Base-by-base conservation (phyloP, 2,329 filamentous ascomycete genomes). In the Alternaria conjuncta region DNA sequence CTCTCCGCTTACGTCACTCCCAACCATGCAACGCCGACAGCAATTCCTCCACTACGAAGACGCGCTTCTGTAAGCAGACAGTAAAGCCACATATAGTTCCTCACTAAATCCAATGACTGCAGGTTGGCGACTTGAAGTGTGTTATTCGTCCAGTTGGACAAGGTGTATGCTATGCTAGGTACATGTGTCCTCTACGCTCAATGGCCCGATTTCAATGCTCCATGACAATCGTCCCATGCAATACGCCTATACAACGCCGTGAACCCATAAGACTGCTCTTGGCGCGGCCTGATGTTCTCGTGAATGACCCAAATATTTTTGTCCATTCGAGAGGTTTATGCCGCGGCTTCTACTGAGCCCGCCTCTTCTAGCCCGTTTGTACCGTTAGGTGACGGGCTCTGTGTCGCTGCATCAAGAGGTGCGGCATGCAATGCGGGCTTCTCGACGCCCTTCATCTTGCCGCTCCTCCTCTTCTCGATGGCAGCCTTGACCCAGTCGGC, bases 361-460 rank as follows among this genome's bases (percentile, higher is more conserved):
- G 73, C 67, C 13, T 62, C 63, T 7, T 74, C 72, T 12, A 76
- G 46, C 5, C 69, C 68, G 43, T 74, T 74, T 6, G 66, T 60
- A 15, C 69, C 72, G 23, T 72, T 75, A 15, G 69, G 69, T 18
- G 71, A 70, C 47, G 80, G 80, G 57, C 77, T 81, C 21, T 75
- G 71, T 36, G 94, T 87, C 12, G 87, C 47, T 32, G 60, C 88
- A 78, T 97, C 92, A 47, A 98, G 81, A 2, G 94, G 93, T 23
- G 92, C 95, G 6, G 93, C 90, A 78, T 98, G 96, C 66, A 98
- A 82, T 4, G 96, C 94, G 15, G 96, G 96, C 75, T 92, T 92
- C 53, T 85, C 84, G 11, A 65, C 69, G 7, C 69, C 70, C 61
- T 78, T 79, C 76, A 83, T 86, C 49, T 82, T 82, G 15, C 88